phyloP scores from a whole-genome alignment of 2,329 filamentous ascomycete species.

The Apiospora pterosperma region DNA sequence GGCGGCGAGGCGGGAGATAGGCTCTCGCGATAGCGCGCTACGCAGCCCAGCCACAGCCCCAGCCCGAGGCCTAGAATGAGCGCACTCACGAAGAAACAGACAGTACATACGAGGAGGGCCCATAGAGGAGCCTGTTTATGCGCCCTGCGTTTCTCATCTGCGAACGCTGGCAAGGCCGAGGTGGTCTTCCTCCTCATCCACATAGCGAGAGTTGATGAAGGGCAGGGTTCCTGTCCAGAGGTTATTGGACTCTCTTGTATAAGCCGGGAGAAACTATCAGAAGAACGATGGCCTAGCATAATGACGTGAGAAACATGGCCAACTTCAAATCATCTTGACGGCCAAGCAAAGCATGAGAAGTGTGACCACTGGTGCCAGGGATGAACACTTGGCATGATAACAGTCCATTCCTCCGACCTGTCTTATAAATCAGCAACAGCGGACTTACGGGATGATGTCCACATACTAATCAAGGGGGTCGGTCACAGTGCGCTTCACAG shows the following conservation, averaged over 20 bases:
- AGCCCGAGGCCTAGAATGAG: conserved; percentile 20
- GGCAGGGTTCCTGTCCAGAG: conserved; percentile 6
- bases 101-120: conserved; percentile 15
- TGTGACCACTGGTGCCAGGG: background rate
- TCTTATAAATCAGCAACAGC: background rate
- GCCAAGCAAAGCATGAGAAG: background rate
- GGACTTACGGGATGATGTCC: background rate
- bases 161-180: conserved; percentile 7
- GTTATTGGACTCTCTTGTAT: background rate
- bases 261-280: conserved; percentile 18
- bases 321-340: background rate
- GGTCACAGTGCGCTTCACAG: background rate
- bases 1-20: background rate
- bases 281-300: conserved; percentile 20
- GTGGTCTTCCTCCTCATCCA: conserved; percentile 13
- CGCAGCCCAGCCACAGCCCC: conserved; percentile 14
- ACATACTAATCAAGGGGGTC: background rate
- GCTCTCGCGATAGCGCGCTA: background rate
- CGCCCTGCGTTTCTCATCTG: conserved; percentile 5
- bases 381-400: background rate
- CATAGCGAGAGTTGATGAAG: background rate
- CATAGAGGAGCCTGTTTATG: conserved; percentile 10
- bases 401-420: background rate
- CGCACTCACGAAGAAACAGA: conserved; percentile 16
- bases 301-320: background rate